Base-by-base conservation (phyloP, 148 eudicot species). In the Spergularia bocconei region DNA sequence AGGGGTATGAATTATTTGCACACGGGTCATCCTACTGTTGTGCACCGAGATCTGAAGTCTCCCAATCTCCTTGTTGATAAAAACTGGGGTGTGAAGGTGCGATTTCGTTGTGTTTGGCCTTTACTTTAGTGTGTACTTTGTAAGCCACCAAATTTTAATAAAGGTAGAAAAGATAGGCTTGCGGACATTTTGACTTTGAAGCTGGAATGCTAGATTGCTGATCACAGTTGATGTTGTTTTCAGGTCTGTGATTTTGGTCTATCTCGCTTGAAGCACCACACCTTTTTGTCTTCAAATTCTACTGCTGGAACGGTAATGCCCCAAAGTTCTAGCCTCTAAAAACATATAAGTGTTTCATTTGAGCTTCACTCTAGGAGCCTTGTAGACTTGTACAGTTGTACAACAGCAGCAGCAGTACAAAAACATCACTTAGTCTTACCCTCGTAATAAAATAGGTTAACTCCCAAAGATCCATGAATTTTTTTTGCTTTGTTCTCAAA, bases 1-100 rank as follows among this genome's bases (percentile, higher is more conserved):
- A 89, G 89, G 84, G 99, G 99, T 67, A 92, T 96, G 99, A 96
- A 96, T 83, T 96, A 92, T 82, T 79, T 96, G 85, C 99, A 96
- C 79, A 89, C 95, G 21, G 85, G 97, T 79, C 85, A 91, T 81
- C 99, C 99, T 69, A 82, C 85, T 33, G 90, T 95, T 66, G 99
- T 95, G 41, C 99, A 95, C 84, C 88, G 99, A 78, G 99, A 96
- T 87, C 81, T 96, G 75, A 96, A 96, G 82, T 87, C 99, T 17
- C 97, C 97, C 60, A 96, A 96, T 84, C 95, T 96, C 71, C 97
- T 96, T 72, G 99, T 96, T 59, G 97, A 92, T 82, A 92, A 92
- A 76, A 96, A 92, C 57, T 96, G 98, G 98, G 91, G 75, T 73
- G 99, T 96, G 53, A 96, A 96, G 99, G 99, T 96, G 67, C 67